Conservation (phyloP, 805 yeast genomes). For the Komagataella kurtzmanii region DNA sequence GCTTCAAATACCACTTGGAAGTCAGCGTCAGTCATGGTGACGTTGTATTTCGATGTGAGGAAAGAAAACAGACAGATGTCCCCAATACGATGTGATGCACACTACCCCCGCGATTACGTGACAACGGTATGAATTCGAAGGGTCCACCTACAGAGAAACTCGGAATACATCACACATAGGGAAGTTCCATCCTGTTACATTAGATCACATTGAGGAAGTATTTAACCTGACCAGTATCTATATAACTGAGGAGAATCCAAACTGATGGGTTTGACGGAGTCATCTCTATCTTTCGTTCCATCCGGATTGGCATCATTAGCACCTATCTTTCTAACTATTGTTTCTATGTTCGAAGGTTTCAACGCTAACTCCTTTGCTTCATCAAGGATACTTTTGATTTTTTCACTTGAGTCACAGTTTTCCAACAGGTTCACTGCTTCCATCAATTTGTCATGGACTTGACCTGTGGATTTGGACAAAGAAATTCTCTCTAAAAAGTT, state of each 20-base stretch:
- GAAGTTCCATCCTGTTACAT: background rate
- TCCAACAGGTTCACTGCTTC: conserved; percentile 16
- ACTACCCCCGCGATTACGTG: background rate
- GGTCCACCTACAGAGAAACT: background rate
- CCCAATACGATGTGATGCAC: background rate
- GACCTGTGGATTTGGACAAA: conserved; percentile 44
- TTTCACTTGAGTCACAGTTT: conserved; percentile 5
- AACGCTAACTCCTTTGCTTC: conserved; percentile 15
- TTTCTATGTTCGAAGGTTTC: conserved; percentile 12
- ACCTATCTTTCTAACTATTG: conserved; percentile 1
- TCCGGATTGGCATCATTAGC: conserved; percentile 9
- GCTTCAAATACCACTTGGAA: conserved; percentile 50
- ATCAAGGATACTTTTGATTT: conserved; percentile 10
- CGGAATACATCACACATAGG: background rate
- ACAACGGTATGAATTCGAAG: background rate
- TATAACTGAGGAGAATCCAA: conserved; percentile 48
- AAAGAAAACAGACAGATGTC: background rate
- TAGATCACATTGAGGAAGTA: background rate
- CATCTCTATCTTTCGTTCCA: conserved; percentile 17
- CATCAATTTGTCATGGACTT: conserved; percentile 32
- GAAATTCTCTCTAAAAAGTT: conserved; percentile 51
- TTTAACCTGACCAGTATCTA: conserved; percentile 51
- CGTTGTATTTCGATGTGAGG: background rate
- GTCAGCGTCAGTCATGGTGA: background rate
- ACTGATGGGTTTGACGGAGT: conserved; percentile 38